phyloP scores from a whole-genome alignment of 108 stramenopile species.

The Pseudonitzschia pungens region DNA sequence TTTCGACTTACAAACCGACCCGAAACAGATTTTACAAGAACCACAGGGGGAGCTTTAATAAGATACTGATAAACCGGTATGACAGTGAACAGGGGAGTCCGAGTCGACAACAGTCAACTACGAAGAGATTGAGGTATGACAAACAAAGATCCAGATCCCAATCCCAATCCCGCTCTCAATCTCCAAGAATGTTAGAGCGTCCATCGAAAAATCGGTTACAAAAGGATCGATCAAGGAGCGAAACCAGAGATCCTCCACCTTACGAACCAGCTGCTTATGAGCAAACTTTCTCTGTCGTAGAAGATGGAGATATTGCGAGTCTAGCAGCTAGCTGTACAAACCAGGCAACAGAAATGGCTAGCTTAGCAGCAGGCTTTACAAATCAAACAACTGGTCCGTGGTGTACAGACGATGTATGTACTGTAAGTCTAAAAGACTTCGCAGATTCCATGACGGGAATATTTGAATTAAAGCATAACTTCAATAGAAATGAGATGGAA shows the following conservation, averaged over 20 bases:
- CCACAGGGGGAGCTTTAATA: neutral
- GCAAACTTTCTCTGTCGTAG: slow-evolving; percentile 22
- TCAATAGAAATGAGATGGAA: slow-evolving; percentile 8
- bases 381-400: slow-evolving; percentile 33
- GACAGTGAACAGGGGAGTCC: neutral
- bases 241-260: neutral
- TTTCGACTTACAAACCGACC: neutral
- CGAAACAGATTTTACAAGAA: neutral
- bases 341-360: slow-evolving; percentile 22
- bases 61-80: neutral
- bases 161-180: neutral
- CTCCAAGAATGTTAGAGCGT: slow-evolving; percentile 2
- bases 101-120: neutral
- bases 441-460: slow-evolving; percentile 45
- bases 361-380: slow-evolving; percentile 11
- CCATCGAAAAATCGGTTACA: neutral
- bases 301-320: slow-evolving; percentile 31
- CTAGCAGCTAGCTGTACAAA: slow-evolving; percentile 19
- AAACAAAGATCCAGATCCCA: neutral
- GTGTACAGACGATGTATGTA: slow-evolving; percentile 53
- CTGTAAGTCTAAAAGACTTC: slow-evolving; percentile 41
- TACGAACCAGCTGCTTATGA: neutral
- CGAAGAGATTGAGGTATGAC: neutral
- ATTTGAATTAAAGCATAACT: slow-evolving; percentile 33
- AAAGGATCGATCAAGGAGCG: neutral